phyloP scores from a whole-genome alignment of 2,329 filamentous ascomycete species.

The Paracamarosporium sp. region DNA sequence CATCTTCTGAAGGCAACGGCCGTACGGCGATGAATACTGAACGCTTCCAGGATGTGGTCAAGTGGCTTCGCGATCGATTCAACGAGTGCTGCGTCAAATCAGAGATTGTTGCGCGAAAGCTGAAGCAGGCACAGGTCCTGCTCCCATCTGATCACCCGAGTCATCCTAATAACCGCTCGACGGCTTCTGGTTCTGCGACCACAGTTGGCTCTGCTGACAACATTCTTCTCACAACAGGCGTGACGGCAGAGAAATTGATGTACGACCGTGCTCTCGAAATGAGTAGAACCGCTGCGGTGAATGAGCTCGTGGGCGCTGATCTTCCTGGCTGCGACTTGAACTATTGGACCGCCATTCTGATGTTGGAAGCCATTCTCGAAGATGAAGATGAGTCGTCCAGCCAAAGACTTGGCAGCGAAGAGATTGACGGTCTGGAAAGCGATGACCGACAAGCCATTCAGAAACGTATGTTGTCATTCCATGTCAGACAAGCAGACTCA shows the following conservation, averaged over 20 bases:
- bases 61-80: constrained; percentile 93
- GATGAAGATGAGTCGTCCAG: constrained; percentile 69
- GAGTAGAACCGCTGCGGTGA: constrained; percentile 92
- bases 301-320: constrained; percentile 92
- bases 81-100: constrained; percentile 98
- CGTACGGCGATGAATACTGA: constrained; percentile 58
- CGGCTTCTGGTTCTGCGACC: constrained; percentile 63
- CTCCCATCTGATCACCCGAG: constrained; percentile 85
- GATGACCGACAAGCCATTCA: constrained; percentile 77
- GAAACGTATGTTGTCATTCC: constrained; percentile 65
- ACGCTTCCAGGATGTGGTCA: constrained; percentile 90
- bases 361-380: constrained; percentile 94
- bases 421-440: constrained; percentile 64
- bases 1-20: constrained; percentile 48
- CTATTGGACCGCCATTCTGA: constrained; percentile 89
- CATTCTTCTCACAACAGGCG: constrained; percentile 82
- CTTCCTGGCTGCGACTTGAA: constrained; percentile 87
- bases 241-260: constrained; percentile 97
- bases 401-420: constrained; percentile 55
- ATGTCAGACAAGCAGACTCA: background rate
- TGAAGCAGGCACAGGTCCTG: constrained; percentile 83
- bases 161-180: constrained; percentile 79
- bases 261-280: constrained; percentile 97
- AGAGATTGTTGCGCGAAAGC: constrained; percentile 87
- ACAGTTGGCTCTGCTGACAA: constrained; percentile 74